Evolutionary conservation across 176 grass and related monocot genomes (phyloP), one percentile per base, ranked within the genome.

Genomic region (Carex parvula): DNA sequence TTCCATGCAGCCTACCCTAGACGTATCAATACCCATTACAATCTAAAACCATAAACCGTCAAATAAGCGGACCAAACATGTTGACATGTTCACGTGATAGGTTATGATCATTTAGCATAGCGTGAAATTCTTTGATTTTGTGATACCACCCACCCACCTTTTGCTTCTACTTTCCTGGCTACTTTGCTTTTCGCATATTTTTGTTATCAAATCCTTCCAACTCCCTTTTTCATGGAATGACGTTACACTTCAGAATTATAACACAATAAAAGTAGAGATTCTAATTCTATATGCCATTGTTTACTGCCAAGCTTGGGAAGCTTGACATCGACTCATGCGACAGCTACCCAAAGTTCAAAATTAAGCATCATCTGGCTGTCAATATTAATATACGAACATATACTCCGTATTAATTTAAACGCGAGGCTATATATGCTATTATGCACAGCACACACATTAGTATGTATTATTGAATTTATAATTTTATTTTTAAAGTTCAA

Each of bases 201-300:
- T 63, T 65, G 79, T 82, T 70, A 84, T 84, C 35, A 50, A 54
- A 84, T 57, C 53, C 54, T 71, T 84, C 66, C 44, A 37, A 33
- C 66, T 53, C 13, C 64, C 83, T 58, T 73, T 70, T 59, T 33
- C 0, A 70, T 60, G 69, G 69, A 72, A 72, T 59, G 74, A 74
- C 59, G 69, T 53, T 50, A 61, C 4, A 16, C n/a, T 13, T 21
- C 44, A 70, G 67, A 58, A 62, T 60, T 60, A 60, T 4, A 55
- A 75, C 83, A 54, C 53, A 84, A 59, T 14, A 12, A 50, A 72
- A 84, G 69, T 16, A 84, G 35, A n/a, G n/a, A 84, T 60, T 82
- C 79, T 48, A 84, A 84, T 60, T 82, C 79, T 48, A 84, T 74
- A 57, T 53, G 26, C 65, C 66, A 61, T 70, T 52, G 21, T 61